These are phyloP conservation scores for Plantago coronopus DNA, from an alignment of 305 asterid species.

Conservation along the genomic window DNA sequence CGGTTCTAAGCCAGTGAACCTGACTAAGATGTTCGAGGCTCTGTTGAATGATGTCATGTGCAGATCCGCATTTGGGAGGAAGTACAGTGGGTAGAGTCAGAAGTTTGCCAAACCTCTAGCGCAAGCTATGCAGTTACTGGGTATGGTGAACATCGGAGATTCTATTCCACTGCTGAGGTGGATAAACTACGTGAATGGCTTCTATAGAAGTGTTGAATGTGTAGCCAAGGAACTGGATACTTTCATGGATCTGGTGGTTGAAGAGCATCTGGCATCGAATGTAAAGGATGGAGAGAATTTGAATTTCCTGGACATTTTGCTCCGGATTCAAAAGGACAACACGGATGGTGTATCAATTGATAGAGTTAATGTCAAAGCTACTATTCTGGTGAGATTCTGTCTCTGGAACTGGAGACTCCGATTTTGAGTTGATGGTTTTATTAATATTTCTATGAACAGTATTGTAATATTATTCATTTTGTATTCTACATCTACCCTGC, in stretches of 20 bases:
- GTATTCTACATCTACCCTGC: too few relatives aligned
- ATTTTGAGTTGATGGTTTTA: too few relatives aligned
- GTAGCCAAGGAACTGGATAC: constrained; percentile 22
- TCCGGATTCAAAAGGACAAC: constrained; percentile 24
- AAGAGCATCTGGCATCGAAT: constrained; percentile 15
- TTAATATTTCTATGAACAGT: too few relatives aligned
- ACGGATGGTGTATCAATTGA: background rate
- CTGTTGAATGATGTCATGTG: constrained; percentile 18
- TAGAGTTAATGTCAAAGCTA: constrained; percentile 24
- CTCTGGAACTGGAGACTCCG: constrained; percentile 33
- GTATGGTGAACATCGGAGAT: constrained; percentile 20
- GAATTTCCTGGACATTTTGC: background rate
- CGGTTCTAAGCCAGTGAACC: background rate
- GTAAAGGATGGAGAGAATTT: background rate
- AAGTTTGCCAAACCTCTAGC: constrained; percentile 8
- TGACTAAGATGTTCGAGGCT: constrained; percentile 4
- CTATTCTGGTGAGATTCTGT: constrained; percentile 17
- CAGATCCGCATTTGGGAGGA: constrained; percentile 9
- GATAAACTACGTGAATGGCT: constrained; percentile 22
- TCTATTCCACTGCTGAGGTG: constrained; percentile 32
- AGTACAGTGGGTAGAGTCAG: constrained; percentile 12
- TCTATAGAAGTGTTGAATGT: constrained; percentile 23
- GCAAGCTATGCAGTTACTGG: constrained; percentile 21
- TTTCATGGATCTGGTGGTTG: constrained; percentile 23
- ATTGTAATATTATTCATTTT: too few relatives aligned